Percentiles rank a stretch among this genome's conserved stretches.
These are phyloP conservation scores for Globisporangium rhizosaccharum DNA, from an alignment of 352 stramenopile genomes.

Conservation along the genomic window DNA sequence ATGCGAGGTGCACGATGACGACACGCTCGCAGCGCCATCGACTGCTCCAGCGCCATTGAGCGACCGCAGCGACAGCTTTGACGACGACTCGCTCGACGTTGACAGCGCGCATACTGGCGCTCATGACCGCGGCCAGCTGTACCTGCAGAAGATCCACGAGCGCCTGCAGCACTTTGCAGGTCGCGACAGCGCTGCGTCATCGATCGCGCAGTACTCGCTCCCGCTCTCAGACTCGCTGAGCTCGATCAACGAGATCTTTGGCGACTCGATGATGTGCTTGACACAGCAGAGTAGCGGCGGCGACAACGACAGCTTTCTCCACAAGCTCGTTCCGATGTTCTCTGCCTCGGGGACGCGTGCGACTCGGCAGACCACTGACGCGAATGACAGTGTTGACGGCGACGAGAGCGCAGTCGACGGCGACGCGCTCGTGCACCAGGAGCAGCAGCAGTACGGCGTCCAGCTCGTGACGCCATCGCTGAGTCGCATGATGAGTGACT, in stretches of 20 bases:
- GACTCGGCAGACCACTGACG: slow-evolving; percentile 4
- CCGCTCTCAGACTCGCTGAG: slow-evolving; percentile 54
- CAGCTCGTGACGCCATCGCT: slow-evolving; percentile 29
- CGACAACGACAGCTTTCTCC: slow-evolving; percentile 41
- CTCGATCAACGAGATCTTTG: slow-evolving; percentile 51
- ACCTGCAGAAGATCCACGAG: slow-evolving; percentile 22
- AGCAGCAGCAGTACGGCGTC: slow-evolving; percentile 27
- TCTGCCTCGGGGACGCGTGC: slow-evolving; percentile 9
- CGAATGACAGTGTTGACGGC: neutral
- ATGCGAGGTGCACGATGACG: neutral
- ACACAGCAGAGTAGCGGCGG: slow-evolving; percentile 1
- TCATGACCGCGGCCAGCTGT: slow-evolving; percentile 4
- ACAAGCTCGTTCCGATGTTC: slow-evolving; percentile 64
- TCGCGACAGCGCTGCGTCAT: slow-evolving; percentile 14
- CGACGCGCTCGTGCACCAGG: neutral
- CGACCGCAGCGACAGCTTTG: slow-evolving; percentile 6
- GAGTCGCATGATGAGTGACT: slow-evolving; percentile 19
- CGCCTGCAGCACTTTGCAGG: slow-evolving; percentile 7
- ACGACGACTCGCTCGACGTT: slow-evolving; percentile 5
- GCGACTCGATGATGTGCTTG: slow-evolving; percentile 5
- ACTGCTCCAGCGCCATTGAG: too few species aligned
- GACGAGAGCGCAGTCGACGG: neutral
- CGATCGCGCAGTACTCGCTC: slow-evolving; percentile 45
- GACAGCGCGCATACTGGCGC: neutral
- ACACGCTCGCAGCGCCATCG: too few species aligned